Base-by-base conservation (phyloP, 2,329 filamentous ascomycete genomes). In the Arthrobotrys sinensis region DNA sequence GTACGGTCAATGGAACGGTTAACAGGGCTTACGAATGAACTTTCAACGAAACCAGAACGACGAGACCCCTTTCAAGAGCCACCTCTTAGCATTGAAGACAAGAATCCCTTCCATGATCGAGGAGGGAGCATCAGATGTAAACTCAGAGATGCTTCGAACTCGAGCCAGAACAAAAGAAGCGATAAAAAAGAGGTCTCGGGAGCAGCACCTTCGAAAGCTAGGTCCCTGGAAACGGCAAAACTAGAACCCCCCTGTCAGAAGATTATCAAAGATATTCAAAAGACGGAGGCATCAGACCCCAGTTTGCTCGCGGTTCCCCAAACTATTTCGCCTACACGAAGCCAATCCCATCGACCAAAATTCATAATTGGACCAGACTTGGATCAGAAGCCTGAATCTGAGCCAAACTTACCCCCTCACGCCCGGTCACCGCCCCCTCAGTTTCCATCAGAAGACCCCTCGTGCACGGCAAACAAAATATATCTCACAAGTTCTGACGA, bases 1-100 rank as follows among this genome's bases (percentile, higher is more conserved):
- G 67, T 78, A 0, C 48, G 67, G 34, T 78, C 75, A 4, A 78
- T 78, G 67, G 75, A 72, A 32, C 60, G 75, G n/a, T 19, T 78
- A 11, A 78, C 67, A 10, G 53, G 71, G 12, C 62, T 78, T 8
- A 67, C 75, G 3, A 67, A 68, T 11, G 75, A 78, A 46, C 43
- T 78, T 16, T 64, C 67, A 24, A 63, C 50, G 4, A 68, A 48
- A 16, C 66, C 62, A 45, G 67, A 72, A 14, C 40, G 19, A 4
- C 21, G 21, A 3, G 45, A 72, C 53, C 62, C 62, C 10, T 64
- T 57, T 36, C 16, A 10, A 0, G 67, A 63, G 16, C 52, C 32
- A 38, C 4, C 32, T 1, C 3, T 1, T 3, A 3, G 4, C 0
- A n/a, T 11, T 4, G 14, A 38, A 21, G n/a, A 57, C 12, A n/a